Base-by-base conservation (phyloP, 2,329 filamentous ascomycete genomes). In the Magnaporthiopsis incrustans region DNA sequence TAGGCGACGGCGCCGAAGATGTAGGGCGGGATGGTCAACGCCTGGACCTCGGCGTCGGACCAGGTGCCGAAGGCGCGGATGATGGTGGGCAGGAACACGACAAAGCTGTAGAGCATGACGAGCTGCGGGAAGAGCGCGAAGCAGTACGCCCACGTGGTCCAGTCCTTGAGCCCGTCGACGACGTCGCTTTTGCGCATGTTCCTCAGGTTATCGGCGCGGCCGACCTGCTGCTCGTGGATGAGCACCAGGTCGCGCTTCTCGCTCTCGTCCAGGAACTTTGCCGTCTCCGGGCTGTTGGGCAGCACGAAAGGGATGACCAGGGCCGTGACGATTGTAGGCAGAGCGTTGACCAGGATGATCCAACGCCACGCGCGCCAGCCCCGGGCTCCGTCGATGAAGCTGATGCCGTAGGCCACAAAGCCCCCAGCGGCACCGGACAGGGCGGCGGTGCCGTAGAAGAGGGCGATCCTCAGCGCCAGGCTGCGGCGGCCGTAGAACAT, bases 391-490 rank as follows among this genome's bases (percentile, higher is more conserved):
- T 81, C 84, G 65, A 89, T 87, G n/a, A 82, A 79, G 0, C 82
- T 81, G 7, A 89, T 75, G 0, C 85, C 86, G 12, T 85, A 79
- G 10, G 86, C 86, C 8, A 89, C 76, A 0, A 89, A 77, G 7
- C 84, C 79, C 73, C 66, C 65, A 3, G 61, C 64, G 10, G 85
- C 85, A 2, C 86, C 85, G 0, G 85, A 87, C 6, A 89, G 73
- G 1, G 85, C 87, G 0, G 86, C 85, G 1, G 86, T 85, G 0
- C 85, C 88, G 71, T 89, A 90, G 69, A 90, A 89, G 7, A 89
- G 76, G 35, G 86, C 87, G 61, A 90, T 87, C 5, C 87, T 78
- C 53, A 88, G 72, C 0, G 85, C 84, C 66, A 89, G 76, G 67
- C 89, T 85, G 1, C 80, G 77, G 26, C 85, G 77, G 25, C 79